Base-by-base conservation (phyloP, 768 basidiomycete genomes). In the Amanita rubescens region DNA sequence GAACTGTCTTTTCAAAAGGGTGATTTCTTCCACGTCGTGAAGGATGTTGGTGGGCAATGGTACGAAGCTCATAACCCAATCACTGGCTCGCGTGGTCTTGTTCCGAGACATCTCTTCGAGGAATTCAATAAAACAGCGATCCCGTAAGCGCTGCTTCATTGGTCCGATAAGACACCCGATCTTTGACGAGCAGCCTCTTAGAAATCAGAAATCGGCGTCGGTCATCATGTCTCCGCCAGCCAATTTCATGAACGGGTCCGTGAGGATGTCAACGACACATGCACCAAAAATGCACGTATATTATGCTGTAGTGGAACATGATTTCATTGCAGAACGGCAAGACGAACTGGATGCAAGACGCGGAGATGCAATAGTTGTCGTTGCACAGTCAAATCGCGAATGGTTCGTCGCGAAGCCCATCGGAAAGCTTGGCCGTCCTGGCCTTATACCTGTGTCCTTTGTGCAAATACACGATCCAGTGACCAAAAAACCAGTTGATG, bases 341-440 rank as follows among this genome's bases (percentile, higher is more conserved):
- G 96, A 99, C 65, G 96, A 99, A 64, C 82, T 99, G 43, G 94
- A 95, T 56, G 95, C 95, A 1, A 93, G 88, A 62, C 81, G 85
- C 0, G 95, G 94, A 33, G 96, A 99, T 62, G 79, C 90, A 7
- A 90, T 99, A 65, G 89, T 94, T 15, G 92, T 99, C 56, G 96
- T 98, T 53, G 96, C 96, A 0, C 96, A 98, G 68, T 97, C 94
- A n/a, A 99, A 98, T 65, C 91, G 93, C 58, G 96, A 99, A 68
- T 99, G 96, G 96, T 98, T 97, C 68, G 96, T 99, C 45, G 96
- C 96, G 24, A 99, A 99, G 70, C 93, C 95, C 11, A 99, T 99
- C 62, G 93, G 94, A 37, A 79, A 83, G 52, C 80, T 99, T 17
- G 95, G 96, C 27, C 87, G 94, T 51, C 96, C 96, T 0, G 96